Conservation (phyloP, 2,329 filamentous ascomycete species). For the Xylaria sp. region DNA sequence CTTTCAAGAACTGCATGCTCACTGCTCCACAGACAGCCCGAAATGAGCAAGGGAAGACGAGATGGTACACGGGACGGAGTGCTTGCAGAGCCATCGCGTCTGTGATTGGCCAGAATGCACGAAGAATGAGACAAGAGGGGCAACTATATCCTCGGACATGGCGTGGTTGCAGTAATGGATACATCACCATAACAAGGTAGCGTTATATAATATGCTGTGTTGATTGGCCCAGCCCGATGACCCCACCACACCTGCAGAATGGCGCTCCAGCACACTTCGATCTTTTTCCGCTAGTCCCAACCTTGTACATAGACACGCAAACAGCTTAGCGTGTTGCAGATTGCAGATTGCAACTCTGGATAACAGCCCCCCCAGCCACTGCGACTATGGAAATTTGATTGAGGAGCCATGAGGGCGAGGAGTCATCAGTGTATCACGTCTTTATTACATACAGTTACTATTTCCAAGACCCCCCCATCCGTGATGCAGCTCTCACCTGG, state of each 20-base stretch:
- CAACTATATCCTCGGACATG: background rate
- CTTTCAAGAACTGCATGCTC: conserved; percentile 35
- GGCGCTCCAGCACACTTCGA: conserved; percentile 23
- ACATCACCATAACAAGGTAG: conserved; percentile 25
- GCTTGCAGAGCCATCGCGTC: background rate
- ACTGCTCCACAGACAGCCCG: conserved; percentile 28
- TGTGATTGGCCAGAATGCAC: conserved; percentile 6
- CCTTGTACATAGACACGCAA: conserved; percentile 18
- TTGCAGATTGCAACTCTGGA: conserved; percentile 35
- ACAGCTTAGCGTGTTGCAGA: conserved; percentile 39
- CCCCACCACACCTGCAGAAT: conserved; percentile 19
- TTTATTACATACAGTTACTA: conserved; percentile 9
- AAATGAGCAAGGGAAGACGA: conserved; percentile 29
- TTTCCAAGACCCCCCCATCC: conserved; percentile 3
- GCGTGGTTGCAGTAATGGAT: conserved; percentile 5
- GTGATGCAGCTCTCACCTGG: background rate
- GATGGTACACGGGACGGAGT: conserved; percentile 18
- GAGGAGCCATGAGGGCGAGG: conserved; percentile 33
- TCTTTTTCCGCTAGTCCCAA: background rate
- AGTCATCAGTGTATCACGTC: conserved; percentile 36
- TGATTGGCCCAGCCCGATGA: conserved; percentile 27
- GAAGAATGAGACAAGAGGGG: conserved; percentile 4
- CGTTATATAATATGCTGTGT: conserved; percentile 22
- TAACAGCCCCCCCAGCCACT: conserved; percentile 23
- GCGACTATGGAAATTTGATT: conserved; percentile 32